These are phyloP conservation scores for Hortaea sp. DNA, from an alignment of 2,329 filamentous ascomycete species.

Conservation along the genomic window DNA sequence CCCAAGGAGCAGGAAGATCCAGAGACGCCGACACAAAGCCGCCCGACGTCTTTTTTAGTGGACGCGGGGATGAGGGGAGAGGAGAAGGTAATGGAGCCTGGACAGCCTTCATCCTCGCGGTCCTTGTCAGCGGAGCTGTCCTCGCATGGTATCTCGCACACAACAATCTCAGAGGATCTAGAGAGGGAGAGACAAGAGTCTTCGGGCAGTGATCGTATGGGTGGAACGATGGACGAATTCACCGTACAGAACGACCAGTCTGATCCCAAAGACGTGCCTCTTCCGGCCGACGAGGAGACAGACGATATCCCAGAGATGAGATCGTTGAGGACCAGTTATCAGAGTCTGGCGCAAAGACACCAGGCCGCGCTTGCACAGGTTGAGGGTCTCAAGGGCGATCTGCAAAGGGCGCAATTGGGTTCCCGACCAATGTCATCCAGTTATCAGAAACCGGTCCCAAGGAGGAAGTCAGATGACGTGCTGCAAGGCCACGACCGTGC, in stretches of 20 bases:
- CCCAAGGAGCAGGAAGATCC: slow-evolving; percentile 55
- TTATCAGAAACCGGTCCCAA: slow-evolving; percentile 49
- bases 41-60: slow-evolving; percentile 77
- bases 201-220: slow-evolving; percentile 5
- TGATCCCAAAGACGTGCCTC: slow-evolving; percentile 20
- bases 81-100: slow-evolving; percentile 46
- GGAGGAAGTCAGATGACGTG: slow-evolving; percentile 23
- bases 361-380: slow-evolving; percentile 73
- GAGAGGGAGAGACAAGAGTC: slow-evolving; percentile 6
- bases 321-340: slow-evolving; percentile 64
- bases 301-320: slow-evolving; percentile 70
- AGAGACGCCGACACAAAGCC: slow-evolving; percentile 43
- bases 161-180: slow-evolving; percentile 26
- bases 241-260: slow-evolving; percentile 4
- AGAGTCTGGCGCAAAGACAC: slow-evolving; percentile 73
- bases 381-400: slow-evolving; percentile 80
- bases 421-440: slow-evolving; percentile 16
- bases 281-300: slow-evolving; percentile 38
- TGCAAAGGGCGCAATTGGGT: slow-evolving; percentile 52
- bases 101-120: slow-evolving; percentile 67
- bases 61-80: slow-evolving; percentile 60
- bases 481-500: slow-evolving; percentile 61
- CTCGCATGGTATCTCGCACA: slow-evolving; percentile 64
- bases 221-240: not conserved
- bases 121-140: slow-evolving; percentile 92